These are phyloP conservation scores for Globisporangium viniferum DNA, from an alignment of 352 stramenopile genomes.

Conservation along the genomic window DNA sequence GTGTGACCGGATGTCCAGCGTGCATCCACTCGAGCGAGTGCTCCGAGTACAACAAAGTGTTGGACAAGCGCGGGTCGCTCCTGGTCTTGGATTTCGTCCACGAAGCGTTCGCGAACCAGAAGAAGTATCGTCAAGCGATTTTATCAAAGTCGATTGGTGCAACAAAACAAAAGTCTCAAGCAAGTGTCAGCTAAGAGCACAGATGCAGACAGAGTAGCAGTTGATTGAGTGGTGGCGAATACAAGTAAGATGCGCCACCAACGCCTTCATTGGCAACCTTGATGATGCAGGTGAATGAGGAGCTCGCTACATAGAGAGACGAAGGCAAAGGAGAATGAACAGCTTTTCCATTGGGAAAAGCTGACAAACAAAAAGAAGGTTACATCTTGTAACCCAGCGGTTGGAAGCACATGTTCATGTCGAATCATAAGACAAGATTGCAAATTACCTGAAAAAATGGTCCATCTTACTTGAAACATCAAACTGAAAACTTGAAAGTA, in stretches of 20 bases:
- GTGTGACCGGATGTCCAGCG: slow-evolving; percentile 73
- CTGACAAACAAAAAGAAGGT: too few relatives aligned
- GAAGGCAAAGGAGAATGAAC: too few relatives aligned
- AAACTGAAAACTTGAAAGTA: not conserved
- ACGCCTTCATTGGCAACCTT: not conserved
- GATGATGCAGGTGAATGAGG: not conserved
- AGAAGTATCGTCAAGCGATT: not conserved
- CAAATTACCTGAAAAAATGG: not conserved
- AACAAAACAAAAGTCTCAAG: not conserved
- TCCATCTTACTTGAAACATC: too few relatives aligned
- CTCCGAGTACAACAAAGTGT: slow-evolving; percentile 87
- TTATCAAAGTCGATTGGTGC: not conserved
- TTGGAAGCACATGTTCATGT: not conserved
- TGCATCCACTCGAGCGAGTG: slow-evolving; percentile 88
- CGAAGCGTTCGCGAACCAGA: slow-evolving; percentile 2
- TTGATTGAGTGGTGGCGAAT: not conserved
- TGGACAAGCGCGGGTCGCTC: slow-evolving; percentile 80
- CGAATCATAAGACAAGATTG: not conserved
- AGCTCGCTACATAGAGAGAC: not conserved
- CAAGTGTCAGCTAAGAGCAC: not conserved
- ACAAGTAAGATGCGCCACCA: not conserved
- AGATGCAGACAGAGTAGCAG: not conserved
- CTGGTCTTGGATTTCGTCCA: slow-evolving; percentile 64
- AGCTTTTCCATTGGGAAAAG: too few relatives aligned
- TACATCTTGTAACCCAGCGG: too few relatives aligned